phyloP scores from a whole-genome alignment of 1,284 basidiomycete genomes.

The Melanopsichium pennsylvanicum region DNA sequence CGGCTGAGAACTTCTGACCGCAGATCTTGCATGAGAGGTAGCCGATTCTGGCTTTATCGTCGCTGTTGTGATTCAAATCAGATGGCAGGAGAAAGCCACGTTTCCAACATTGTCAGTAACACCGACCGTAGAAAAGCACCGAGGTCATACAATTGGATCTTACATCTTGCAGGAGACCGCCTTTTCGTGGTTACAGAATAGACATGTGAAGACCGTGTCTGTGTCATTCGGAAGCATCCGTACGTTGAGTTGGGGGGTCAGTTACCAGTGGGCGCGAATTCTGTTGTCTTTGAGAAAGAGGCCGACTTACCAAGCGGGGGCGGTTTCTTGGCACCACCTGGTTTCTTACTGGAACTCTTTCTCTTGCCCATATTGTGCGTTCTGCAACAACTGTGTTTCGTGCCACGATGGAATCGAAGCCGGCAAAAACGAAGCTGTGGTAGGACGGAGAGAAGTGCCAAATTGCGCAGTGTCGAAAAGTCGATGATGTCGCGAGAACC shows the following conservation, averaged over 20 bases:
- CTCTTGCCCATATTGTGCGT: slow-evolving; percentile 54
- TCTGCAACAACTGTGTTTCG: not conserved
- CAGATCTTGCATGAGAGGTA: slow-evolving; percentile 62
- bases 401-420: not conserved
- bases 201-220: slow-evolving; percentile 68
- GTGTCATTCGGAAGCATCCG: slow-evolving; percentile 6
- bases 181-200: slow-evolving; percentile 91
- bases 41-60: slow-evolving; percentile 63
- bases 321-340: slow-evolving; percentile 49
- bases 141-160: too few species aligned
- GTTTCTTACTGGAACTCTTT: slow-evolving; percentile 54
- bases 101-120: too few species aligned
- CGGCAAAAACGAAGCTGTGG: not conserved
- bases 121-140: too few species aligned
- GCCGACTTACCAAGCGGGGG: slow-evolving; percentile 51
- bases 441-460: not conserved
- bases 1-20: slow-evolving; percentile 60
- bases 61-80: slow-evolving; percentile 56
- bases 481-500: slow-evolving; percentile 12
- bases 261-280: too few species aligned
- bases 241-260: not conserved
- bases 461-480: not conserved
- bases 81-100: too few species aligned
- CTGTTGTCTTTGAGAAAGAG: too few species aligned
- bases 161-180: slow-evolving; percentile 83